Percentiles rank a stretch among this genome's conserved stretches.
These are phyloP conservation scores for Suhomyces tanzawaensis DNA, from an alignment of 805 yeast species.

Conservation along the genomic window DNA sequence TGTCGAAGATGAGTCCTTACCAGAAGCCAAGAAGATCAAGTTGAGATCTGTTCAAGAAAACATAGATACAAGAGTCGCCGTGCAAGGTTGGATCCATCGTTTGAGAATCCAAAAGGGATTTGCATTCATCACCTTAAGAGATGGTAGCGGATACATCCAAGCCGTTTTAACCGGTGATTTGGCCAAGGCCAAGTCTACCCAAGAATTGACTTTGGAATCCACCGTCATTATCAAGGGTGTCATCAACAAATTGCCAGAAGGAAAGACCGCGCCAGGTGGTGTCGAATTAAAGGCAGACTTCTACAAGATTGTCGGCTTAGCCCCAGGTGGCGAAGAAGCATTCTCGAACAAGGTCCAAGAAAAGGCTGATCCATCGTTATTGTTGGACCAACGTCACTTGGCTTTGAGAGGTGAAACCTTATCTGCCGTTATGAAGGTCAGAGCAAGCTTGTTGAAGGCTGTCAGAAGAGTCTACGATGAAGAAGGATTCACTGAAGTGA, in stretches of 20 bases:
- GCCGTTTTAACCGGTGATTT: constrained; percentile 85
- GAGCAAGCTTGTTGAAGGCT: constrained; percentile 73
- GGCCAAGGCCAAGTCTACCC: constrained; percentile 85
- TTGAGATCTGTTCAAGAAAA: constrained; percentile 51
- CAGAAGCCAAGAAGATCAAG: constrained; percentile 66
- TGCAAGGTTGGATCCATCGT: constrained; percentile 96
- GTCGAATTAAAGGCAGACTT: constrained; percentile 90
- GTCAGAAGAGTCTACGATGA: constrained; percentile 76
- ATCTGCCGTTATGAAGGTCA: constrained; percentile 89
- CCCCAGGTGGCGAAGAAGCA: constrained; percentile 95
- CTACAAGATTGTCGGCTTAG: constrained; percentile 85
- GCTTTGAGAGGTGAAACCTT: constrained; percentile 95
- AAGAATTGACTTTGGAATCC: constrained; percentile 83
- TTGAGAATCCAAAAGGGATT: constrained; percentile 89
- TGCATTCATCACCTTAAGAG: constrained; percentile 88
- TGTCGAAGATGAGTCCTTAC: constrained; percentile 69
- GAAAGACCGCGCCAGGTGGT: constrained; percentile 96
- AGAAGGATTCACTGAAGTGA: constrained; percentile 80
- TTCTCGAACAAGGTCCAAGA: constrained; percentile 94
- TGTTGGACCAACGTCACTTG: constrained; percentile 93
- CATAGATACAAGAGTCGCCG: constrained; percentile 69
- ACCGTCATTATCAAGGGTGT: constrained; percentile 80
- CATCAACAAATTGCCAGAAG: constrained; percentile 84
- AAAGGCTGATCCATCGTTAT: constrained; percentile 86
- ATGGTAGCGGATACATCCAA: constrained; percentile 91